Evolutionary conservation across 805 yeast genomes (phyloP).

Genomic region (Cyberlindnera veronae): DNA sequence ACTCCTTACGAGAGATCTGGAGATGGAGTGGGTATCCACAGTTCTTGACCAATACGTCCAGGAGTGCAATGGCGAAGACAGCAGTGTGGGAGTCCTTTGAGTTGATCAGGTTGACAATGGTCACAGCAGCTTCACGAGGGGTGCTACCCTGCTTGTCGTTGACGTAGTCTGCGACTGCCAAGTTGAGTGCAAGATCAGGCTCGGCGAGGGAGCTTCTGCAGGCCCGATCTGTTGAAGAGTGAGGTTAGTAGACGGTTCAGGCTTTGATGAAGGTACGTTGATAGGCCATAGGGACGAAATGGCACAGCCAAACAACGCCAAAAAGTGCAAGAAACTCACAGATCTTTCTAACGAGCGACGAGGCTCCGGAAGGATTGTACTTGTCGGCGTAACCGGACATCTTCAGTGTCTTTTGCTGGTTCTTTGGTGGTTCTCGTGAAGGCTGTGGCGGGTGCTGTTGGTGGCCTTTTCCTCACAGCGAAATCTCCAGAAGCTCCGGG

Average conservation of each 20-base stretch:
- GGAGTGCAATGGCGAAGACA: constrained; percentile 72
- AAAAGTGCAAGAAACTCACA: constrained; percentile 26
- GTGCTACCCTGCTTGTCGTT: constrained; percentile 88
- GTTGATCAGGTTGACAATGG: constrained; percentile 78
- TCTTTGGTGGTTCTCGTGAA: background rate
- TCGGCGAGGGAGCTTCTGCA: constrained; percentile 78
- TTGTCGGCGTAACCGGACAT: constrained; percentile 24
- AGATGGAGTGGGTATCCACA: constrained; percentile 97
- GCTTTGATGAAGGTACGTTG: background rate
- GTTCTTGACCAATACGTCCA: constrained; percentile 92
- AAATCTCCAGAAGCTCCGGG: background rate
- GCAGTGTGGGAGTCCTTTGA: constrained; percentile 81
- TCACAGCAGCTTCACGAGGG: constrained; percentile 89
- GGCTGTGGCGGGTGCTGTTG: background rate
- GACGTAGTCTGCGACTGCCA: constrained; percentile 90
- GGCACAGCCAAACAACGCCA: too few relatives aligned
- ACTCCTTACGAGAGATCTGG: constrained; percentile 92
- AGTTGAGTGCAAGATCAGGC: constrained; percentile 83
- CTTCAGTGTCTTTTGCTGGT: background rate
- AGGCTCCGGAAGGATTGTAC: constrained; percentile 20
- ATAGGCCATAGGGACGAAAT: too few relatives aligned
- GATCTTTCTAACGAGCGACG: constrained; percentile 40
- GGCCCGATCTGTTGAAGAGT: constrained; percentile 56
- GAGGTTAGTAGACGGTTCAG: constrained; percentile 3
- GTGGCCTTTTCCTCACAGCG: constrained; percentile 3